A percentile compares a stretch with the other conserved stretches of the same genome.
phyloP scores from a whole-genome alignment of 169 alveolate genomes.

The Plasmodium coatneyi region DNA sequence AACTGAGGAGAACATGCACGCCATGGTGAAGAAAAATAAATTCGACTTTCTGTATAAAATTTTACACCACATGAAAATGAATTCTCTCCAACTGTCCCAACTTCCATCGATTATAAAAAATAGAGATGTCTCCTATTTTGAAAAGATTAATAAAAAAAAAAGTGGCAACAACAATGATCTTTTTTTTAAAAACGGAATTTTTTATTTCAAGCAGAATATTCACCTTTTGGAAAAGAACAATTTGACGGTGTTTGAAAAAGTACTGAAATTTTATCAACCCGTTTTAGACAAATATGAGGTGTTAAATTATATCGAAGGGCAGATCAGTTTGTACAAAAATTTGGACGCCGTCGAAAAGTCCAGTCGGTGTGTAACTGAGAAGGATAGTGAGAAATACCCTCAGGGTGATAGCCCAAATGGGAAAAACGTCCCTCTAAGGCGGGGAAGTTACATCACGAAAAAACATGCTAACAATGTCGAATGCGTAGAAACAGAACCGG shows the following conservation, averaged over 20 bases:
- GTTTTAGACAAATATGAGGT: conserved; percentile 39
- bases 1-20: not conserved
- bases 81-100: conserved; percentile 11
- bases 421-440: not conserved
- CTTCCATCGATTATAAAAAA: conserved; percentile 10
- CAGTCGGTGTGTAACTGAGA: not conserved
- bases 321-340: not conserved
- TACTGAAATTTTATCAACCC: conserved; percentile 38
- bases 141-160: not conserved
- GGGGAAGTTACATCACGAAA: not conserved
- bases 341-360: not conserved
- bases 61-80: conserved; percentile 45
- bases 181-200: conserved; percentile 46
- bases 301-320: conserved; percentile 42
- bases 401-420: not conserved
- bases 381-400: not conserved
- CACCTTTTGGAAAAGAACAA: conserved; percentile 45
- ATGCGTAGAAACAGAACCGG: not conserved
- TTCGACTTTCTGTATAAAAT: conserved; percentile 20
- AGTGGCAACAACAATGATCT: not conserved
- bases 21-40: conserved; percentile 29
- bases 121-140: conserved; percentile 7
- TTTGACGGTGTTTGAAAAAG: conserved; percentile 64
- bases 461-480: not conserved
- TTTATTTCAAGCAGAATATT: conserved; percentile 66